Evolutionary conservation across 2,329 filamentous ascomycete genomes (phyloP).

Genomic region (Pseudocercospora pini-densiflorae): DNA sequence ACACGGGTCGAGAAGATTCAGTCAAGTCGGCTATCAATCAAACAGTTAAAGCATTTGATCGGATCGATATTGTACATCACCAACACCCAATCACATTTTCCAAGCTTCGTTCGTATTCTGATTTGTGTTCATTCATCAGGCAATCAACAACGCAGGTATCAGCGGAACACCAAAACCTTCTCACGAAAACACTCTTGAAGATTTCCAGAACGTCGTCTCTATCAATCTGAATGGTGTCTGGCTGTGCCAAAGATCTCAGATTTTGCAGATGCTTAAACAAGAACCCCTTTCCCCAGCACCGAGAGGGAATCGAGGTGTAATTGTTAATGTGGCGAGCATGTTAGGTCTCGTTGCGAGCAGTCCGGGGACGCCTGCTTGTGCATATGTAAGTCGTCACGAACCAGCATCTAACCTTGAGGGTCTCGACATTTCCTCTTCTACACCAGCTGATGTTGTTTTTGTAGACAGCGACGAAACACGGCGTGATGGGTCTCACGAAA

Average conservation of each 20-base stretch:
- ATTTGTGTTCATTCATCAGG: slow-evolving; percentile 11
- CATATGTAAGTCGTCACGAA: slow-evolving; percentile 44
- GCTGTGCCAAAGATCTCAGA: slow-evolving; percentile 60
- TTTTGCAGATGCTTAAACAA: slow-evolving; percentile 58
- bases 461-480: slow-evolving; percentile 56
- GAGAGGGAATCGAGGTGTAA: slow-evolving; percentile 48
- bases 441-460: neutral
- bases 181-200: slow-evolving; percentile 51
- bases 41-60: slow-evolving; percentile 55
- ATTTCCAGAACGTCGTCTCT: slow-evolving; percentile 57
- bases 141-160: slow-evolving; percentile 68
- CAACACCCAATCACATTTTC: neutral
- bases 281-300: slow-evolving; percentile 20
- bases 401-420: neutral
- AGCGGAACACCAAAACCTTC: slow-evolving; percentile 51
- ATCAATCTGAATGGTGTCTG: slow-evolving; percentile 63
- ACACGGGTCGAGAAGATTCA: slow-evolving; percentile 23
- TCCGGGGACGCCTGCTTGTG: slow-evolving; percentile 45
- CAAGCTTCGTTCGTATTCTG: neutral
- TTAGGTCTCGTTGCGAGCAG: slow-evolving; percentile 53
- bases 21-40: slow-evolving; percentile 42
- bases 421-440: neutral
- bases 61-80: slow-evolving; percentile 55
- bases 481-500: slow-evolving; percentile 58
- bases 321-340: slow-evolving; percentile 61